These are phyloP conservation scores for Bjerkandera adusta DNA, from an alignment of 1,284 basidiomycete species.

Conservation along the genomic window DNA sequence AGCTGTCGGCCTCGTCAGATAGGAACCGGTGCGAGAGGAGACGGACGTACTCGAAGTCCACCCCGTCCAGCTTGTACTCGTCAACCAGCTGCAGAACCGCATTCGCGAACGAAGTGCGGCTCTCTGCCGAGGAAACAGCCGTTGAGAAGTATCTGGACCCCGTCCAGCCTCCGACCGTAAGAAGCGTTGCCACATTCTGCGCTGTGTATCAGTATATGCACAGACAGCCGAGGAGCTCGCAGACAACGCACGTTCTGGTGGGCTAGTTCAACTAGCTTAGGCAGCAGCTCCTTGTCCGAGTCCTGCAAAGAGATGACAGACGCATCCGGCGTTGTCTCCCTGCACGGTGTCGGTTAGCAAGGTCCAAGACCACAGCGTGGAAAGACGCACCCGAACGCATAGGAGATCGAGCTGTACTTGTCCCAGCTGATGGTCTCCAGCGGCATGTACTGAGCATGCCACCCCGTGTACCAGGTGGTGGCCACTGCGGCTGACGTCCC, in stretches of 20 bases:
- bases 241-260: slow-evolving; percentile 46
- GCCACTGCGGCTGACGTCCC: slow-evolving; percentile 32
- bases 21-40: not conserved
- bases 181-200: slow-evolving; percentile 64
- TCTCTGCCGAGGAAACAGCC: slow-evolving; percentile 57
- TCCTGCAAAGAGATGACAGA: slow-evolving; percentile 38
- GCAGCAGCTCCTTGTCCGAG: slow-evolving; percentile 42
- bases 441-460: slow-evolving; percentile 42
- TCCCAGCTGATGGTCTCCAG: slow-evolving; percentile 49
- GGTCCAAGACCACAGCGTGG: slow-evolving; percentile 37
- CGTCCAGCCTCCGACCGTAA: slow-evolving; percentile 75
- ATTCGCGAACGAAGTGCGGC: slow-evolving; percentile 66
- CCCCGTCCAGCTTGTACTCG: slow-evolving; percentile 72
- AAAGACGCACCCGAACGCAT: slow-evolving; percentile 55
- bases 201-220: slow-evolving; percentile 7
- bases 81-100: slow-evolving; percentile 61
- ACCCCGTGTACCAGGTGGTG: slow-evolving; percentile 58
- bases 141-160: slow-evolving; percentile 79
- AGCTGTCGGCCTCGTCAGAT: slow-evolving; percentile 46
- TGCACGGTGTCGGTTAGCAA: slow-evolving; percentile 33
- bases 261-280: slow-evolving; percentile 54
- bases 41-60: slow-evolving; percentile 78
- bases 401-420: slow-evolving; percentile 54
- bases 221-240: not conserved
- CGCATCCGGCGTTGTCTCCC: slow-evolving; percentile 46